These are phyloP conservation scores for Petunia axillaris DNA, from an alignment of 257 asterid species.

Conservation along the genomic window DNA sequence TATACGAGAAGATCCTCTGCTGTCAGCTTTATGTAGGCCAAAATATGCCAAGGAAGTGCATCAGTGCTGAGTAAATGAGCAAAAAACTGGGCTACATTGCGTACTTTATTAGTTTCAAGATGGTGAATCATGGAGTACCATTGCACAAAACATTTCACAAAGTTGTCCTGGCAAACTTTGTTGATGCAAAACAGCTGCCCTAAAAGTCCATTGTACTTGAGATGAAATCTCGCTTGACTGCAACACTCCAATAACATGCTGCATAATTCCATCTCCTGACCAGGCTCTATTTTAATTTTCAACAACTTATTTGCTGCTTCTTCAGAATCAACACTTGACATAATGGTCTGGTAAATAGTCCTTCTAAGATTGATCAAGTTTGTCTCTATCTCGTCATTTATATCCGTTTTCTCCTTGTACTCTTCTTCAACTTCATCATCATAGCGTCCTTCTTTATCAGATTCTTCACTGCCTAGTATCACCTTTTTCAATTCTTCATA, in stretches of 20 bases:
- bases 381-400: constrained; percentile 1
- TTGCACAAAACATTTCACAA: constrained; percentile 22
- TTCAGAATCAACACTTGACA: constrained; percentile 28
- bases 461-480: background rate
- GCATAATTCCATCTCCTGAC: constrained; percentile 32
- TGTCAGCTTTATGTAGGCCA: constrained; percentile 10
- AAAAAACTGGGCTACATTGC: constrained; percentile 28
- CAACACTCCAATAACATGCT: constrained; percentile 26
- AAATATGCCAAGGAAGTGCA: constrained; percentile 27
- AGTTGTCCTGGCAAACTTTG: constrained; percentile 9
- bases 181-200: constrained; percentile 27
- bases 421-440: constrained; percentile 20
- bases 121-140: constrained; percentile 24
- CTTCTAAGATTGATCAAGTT: constrained; percentile 20
- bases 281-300: constrained; percentile 7
- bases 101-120: constrained; percentile 21
- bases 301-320: constrained; percentile 27
- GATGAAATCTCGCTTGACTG: constrained; percentile 27
- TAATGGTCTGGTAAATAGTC: constrained; percentile 25
- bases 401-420: background rate
- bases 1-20: constrained; percentile 28
- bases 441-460: background rate
- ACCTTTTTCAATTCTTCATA: constrained; percentile 5
- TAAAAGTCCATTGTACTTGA: constrained; percentile 22
- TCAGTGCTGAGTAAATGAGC: constrained; percentile 24